A percentile compares a stretch with the other conserved stretches of the same genome.
Evolutionary conservation across 2,329 filamentous ascomycete genomes (phyloP).

Genomic region (Calonectria pseudoreteaudii): DNA sequence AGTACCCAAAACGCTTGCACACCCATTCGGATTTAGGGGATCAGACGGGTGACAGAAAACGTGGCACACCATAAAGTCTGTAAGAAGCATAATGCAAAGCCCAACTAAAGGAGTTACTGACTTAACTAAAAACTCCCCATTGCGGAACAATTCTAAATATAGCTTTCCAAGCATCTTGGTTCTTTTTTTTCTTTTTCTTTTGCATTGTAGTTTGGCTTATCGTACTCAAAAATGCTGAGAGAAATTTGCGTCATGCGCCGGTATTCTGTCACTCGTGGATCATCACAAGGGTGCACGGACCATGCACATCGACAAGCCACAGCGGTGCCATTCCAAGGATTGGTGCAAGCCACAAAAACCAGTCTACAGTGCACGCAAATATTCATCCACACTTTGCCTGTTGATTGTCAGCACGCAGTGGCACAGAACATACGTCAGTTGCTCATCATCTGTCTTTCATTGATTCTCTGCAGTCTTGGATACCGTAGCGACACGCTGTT

Average conservation of each 20-base stretch:
- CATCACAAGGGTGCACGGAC: background rate
- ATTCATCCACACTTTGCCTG: slow-evolving; percentile 10
- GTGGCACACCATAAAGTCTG: background rate
- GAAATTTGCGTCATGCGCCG: slow-evolving; percentile 4
- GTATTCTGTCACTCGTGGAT: slow-evolving; percentile 2
- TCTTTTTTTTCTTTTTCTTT: background rate
- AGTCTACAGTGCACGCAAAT: background rate
- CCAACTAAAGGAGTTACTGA: background rate
- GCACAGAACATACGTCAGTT: background rate
- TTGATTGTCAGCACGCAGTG: background rate
- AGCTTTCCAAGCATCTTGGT: background rate
- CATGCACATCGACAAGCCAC: background rate
- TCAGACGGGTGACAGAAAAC: slow-evolving; percentile 1
- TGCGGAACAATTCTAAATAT: background rate
- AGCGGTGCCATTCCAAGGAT: background rate
- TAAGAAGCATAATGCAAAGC: background rate
- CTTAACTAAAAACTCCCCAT: background rate
- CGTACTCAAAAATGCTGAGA: background rate
- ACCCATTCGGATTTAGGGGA: background rate
- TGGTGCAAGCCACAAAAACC: background rate
- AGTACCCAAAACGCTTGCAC: background rate
- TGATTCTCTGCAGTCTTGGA: background rate
- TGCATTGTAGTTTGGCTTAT: background rate
- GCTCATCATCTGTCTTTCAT: background rate
- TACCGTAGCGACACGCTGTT: background rate